Base-by-base conservation (phyloP, 768 basidiomycete genomes). In the Cantharellus anzutake region DNA sequence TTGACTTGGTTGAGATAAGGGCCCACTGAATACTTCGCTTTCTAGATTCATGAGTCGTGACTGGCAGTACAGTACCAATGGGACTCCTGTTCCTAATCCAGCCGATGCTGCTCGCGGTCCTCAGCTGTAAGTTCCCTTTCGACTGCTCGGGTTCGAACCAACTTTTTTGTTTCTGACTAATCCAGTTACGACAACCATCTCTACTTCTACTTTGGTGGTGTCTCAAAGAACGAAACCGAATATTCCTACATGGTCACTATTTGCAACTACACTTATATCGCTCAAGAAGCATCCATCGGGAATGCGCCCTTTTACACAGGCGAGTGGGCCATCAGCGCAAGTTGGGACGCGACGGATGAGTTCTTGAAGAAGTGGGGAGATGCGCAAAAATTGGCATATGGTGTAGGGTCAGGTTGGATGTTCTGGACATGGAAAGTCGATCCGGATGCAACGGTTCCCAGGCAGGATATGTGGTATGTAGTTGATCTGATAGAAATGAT, bases 141-240 rank as follows among this genome's bases (percentile, higher is more conserved):
- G 44, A 48, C 44, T 48, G 7, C 7, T 48, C 11, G 11, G 20
- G 44, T 20, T 20, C 44, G 44, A 7, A 7, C 20, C 44, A 48
- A 48, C 7, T 20, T 48, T 20, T 48, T 48, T 7, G 44, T 7
- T n/a, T n/a, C n/a, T n/a, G n/a, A n/a, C n/a, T n/a, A n/a, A n/a
- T n/a, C n/a, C n/a, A n/a, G 71, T 35, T 89, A 88, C 63, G 86
- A 89, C 64, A 83, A 86, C 59, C 86, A 88, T 69, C 67, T 89
- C 14, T 89, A 87, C 67, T 86, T 85, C 66, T 78, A 73, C 80
- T 83, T 60, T 51, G 59, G 59, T 4, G 59, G 59, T 16, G 59
- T 60, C 3, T 35, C 42, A 3, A n/a, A 42, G 3, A 60, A 7
- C n/a, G 37, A 34, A 3, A 48, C 35, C 4, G n/a, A n/a, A n/a